Percentiles rank a stretch among this genome's conserved stretches.
These are phyloP conservation scores for Apocynum venetum DNA, from an alignment of 257 asterid genomes.

Conservation along the genomic window DNA sequence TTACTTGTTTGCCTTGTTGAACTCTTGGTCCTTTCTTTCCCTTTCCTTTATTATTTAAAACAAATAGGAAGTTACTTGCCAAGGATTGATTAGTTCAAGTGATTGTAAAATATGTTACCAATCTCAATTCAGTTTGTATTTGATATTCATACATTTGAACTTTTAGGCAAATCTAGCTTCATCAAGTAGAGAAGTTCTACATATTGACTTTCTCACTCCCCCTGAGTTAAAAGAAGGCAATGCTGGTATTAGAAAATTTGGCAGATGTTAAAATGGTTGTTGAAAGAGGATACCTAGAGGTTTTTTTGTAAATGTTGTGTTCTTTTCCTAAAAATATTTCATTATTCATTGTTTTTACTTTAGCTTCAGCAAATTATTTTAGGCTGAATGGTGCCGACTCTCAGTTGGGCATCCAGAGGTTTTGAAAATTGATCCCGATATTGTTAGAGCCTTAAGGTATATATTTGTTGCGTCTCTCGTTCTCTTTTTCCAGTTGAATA, in stretches of 20 bases:
- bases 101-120: background rate
- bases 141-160: constrained; percentile 4
- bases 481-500: constrained; percentile 10
- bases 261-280: constrained; percentile 61
- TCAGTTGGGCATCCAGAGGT: constrained; percentile 82
- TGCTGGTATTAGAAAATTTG: constrained; percentile 51
- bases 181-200: constrained; percentile 64
- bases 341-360: constrained; percentile 11
- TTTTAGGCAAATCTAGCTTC: constrained; percentile 76
- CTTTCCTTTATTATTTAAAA: background rate
- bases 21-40: background rate
- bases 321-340: background rate
- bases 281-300: constrained; percentile 98
- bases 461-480: constrained; percentile 2
- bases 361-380: constrained; percentile 10
- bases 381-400: constrained; percentile 97
- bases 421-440: constrained; percentile 67
- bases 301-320: constrained; percentile 15
- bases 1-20: constrained; percentile 1
- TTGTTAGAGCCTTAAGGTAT: constrained; percentile 81
- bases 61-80: background rate
- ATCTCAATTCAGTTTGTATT: constrained; percentile 3
- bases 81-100: background rate
- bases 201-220: constrained; percentile 83
- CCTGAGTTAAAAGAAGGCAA: constrained; percentile 68